Conservation (phyloP, 192 early-diverging fungal genomes). For the Entomortierella beljakovae region DNA sequence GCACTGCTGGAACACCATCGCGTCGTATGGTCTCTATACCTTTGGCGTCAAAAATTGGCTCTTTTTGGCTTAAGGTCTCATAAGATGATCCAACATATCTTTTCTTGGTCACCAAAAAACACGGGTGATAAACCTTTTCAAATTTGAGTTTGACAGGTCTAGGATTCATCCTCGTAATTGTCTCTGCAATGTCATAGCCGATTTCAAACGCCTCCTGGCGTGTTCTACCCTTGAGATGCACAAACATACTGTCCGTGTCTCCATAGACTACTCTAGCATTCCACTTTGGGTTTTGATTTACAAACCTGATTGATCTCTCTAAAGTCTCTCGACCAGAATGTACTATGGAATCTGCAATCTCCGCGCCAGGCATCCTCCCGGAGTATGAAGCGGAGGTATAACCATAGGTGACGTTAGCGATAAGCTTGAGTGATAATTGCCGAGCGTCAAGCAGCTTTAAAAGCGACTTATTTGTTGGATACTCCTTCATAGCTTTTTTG, state of each 20-base stretch:
- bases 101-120: slow-evolving; percentile 92
- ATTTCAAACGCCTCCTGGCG: slow-evolving; percentile 82
- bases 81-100: slow-evolving; percentile 93
- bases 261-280: slow-evolving; percentile 90
- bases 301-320: slow-evolving; percentile 76
- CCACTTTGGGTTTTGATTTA: slow-evolving; percentile 73
- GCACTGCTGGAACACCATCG: slow-evolving; percentile 84
- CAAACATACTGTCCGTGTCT: slow-evolving; percentile 95
- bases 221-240: slow-evolving; percentile 74
- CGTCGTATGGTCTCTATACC: slow-evolving; percentile 95
- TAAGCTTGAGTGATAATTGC: slow-evolving; percentile 89
- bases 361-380: slow-evolving; percentile 90
- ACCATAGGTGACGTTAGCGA: slow-evolving; percentile 95
- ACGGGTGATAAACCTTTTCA: slow-evolving; percentile 95
- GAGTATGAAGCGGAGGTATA: slow-evolving; percentile 88
- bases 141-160: slow-evolving; percentile 91
- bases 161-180: slow-evolving; percentile 80
- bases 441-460: slow-evolving; percentile 80
- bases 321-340: slow-evolving; percentile 86
- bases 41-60: slow-evolving; percentile 91
- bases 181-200: slow-evolving; percentile 84
- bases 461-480: slow-evolving; percentile 68
- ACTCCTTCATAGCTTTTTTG: slow-evolving; percentile 85
- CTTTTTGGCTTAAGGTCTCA: slow-evolving; percentile 68
- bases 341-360: slow-evolving; percentile 94